These are phyloP conservation scores for Sphagnum fallax DNA, from an alignment of 228 moss, liverwort and hornwort species.

Conservation along the genomic window DNA sequence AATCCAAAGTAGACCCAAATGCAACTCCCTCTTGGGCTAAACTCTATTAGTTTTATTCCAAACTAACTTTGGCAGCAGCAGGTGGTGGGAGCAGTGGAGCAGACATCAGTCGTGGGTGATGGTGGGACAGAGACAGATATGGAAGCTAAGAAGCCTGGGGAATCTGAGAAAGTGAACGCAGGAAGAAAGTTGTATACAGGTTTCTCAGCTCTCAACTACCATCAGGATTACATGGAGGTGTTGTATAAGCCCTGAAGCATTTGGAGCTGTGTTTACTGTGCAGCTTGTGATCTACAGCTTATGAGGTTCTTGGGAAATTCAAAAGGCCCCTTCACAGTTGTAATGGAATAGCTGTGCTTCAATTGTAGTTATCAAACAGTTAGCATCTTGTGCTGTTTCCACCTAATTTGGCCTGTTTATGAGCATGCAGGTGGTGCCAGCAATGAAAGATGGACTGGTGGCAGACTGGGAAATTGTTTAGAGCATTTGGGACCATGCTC, in stretches of 20 bases:
- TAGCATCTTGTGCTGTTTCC: background rate
- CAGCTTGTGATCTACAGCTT: no score
- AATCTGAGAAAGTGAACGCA: conserved; percentile 35
- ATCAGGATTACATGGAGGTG: conserved; percentile 69
- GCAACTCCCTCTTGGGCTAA: no score
- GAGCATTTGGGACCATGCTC: conserved; percentile 82
- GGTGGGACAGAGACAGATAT: conserved; percentile 31
- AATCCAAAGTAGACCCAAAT: no score
- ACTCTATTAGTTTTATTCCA: no score
- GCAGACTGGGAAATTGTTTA: conserved; percentile 86
- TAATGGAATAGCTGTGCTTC: no score
- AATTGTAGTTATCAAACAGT: no score
- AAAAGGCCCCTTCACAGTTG: no score
- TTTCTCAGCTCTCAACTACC: conserved; percentile 66
- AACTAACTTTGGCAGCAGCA: conserved; percentile 1
- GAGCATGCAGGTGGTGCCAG: conserved; percentile 54
- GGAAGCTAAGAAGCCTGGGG: conserved; percentile 47
- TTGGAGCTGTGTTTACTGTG: no score
- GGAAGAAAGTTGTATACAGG: conserved; percentile 62
- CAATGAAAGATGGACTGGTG: conserved; percentile 79
- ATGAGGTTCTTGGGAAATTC: no score
- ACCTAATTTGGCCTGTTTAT: background rate
- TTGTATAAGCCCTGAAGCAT: conserved; percentile 6
- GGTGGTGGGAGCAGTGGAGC: conserved; percentile 72
- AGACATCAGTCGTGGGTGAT: conserved; percentile 23